Percentiles rank a stretch among this genome's conserved stretches.
These are phyloP conservation scores for Diplodia corticola DNA, from an alignment of 2,329 filamentous ascomycete genomes.

Conservation along the genomic window DNA sequence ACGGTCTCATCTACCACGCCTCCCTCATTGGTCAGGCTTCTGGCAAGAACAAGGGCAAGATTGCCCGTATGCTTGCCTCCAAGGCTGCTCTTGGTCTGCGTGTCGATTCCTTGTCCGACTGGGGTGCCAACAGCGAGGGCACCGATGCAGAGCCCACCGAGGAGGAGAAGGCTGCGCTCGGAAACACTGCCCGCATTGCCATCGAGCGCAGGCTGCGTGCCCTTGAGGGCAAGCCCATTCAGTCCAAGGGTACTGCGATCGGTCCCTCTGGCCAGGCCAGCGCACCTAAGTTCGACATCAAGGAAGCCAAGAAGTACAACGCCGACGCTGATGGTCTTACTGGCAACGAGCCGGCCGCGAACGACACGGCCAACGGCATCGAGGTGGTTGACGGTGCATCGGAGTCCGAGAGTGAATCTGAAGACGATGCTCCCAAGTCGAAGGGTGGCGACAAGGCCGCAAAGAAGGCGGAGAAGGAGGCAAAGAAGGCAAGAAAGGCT, in stretches of 20 bases:
- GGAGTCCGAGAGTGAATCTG: conserved; percentile 39
- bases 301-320: conserved; percentile 94
- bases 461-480: conserved; percentile 44
- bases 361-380: conserved; percentile 44
- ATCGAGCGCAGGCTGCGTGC: conserved; percentile 74
- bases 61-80: conserved; percentile 91
- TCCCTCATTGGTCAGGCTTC: conserved; percentile 89
- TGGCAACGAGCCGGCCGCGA: conserved; percentile 63
- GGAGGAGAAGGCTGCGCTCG: conserved; percentile 82
- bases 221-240: conserved; percentile 87
- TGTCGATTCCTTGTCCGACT: conserved; percentile 84
- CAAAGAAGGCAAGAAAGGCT: conserved; percentile 44
- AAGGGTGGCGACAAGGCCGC: conserved; percentile 28
- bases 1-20: conserved; percentile 75
- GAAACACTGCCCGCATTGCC: conserved; percentile 68
- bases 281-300: conserved; percentile 75
- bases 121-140: conserved; percentile 53
- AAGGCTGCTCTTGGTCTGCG: conserved; percentile 92
- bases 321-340: conserved; percentile 83
- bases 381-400: conserved; percentile 49
- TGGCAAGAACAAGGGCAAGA: conserved; percentile 99
- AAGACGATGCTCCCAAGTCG: conserved; percentile 30
- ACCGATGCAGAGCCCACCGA: conserved; percentile 65
- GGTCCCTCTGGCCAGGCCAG: conserved; percentile 69
- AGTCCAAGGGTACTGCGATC: conserved; percentile 72